Conservation (phyloP, 371 early-diverging fungal species). For the Lichtheimia ornata region DNA sequence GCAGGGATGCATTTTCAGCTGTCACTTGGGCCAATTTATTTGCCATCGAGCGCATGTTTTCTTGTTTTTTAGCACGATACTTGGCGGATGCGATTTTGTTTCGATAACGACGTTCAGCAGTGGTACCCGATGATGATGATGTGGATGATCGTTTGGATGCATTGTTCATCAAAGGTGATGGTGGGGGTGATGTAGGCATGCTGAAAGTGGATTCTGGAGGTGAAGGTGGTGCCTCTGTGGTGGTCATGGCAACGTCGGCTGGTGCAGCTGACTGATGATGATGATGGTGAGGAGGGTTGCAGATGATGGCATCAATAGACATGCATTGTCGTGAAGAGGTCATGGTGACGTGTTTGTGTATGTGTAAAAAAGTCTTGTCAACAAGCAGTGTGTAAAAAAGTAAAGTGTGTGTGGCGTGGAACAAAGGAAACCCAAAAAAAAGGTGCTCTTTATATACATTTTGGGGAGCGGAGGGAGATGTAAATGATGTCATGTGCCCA, state of each 20-base stretch:
- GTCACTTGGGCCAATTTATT: slow-evolving; percentile 31
- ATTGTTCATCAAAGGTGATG: slow-evolving; percentile 3
- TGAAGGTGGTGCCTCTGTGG: not conserved
- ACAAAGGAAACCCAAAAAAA: no score
- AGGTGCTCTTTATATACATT: no score
- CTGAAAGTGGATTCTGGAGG: slow-evolving; percentile 8
- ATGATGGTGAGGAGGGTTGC: not conserved
- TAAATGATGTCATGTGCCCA: no score
- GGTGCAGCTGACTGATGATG: not conserved
- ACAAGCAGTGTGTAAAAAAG: not conserved
- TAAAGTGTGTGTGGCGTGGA: no score
- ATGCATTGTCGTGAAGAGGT: slow-evolving; percentile 6
- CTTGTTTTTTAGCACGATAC: slow-evolving; percentile 55
- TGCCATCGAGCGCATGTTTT: slow-evolving; percentile 46
- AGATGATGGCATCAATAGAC: slow-evolving; percentile 13
- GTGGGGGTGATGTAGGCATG: slow-evolving; percentile 7
- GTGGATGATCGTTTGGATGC: not conserved
- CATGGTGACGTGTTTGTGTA: not conserved
- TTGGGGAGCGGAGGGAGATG: no score
- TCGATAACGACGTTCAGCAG: slow-evolving; percentile 46
- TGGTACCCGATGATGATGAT: slow-evolving; percentile 9
- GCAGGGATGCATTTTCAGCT: slow-evolving; percentile 37
- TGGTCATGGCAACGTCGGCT: not conserved
- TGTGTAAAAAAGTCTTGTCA: not conserved
- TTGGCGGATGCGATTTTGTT: slow-evolving; percentile 58